Percentiles rank a stretch among this genome's conserved stretches.
Conservation (phyloP, 768 basidiomycete genomes). For the Psilocybe tampanensis region DNA sequence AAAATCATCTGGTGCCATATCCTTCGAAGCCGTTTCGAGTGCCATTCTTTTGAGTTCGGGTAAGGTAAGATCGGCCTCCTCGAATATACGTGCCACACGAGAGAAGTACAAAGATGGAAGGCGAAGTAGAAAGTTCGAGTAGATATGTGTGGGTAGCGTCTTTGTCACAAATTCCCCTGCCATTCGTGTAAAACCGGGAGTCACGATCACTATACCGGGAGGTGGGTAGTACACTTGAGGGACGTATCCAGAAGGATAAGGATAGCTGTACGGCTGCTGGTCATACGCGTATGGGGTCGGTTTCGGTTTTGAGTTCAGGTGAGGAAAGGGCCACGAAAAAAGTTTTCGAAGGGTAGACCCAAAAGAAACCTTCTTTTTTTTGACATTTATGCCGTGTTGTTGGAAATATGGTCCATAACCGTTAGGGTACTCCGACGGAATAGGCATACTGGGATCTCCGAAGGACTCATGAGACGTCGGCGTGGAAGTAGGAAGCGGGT, state of each 20-base stretch:
- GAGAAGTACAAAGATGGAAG: slow-evolving; percentile 70
- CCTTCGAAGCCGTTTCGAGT: slow-evolving; percentile 23
- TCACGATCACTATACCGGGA: not conserved
- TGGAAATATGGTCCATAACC: too few species aligned
- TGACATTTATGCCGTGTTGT: too few species aligned
- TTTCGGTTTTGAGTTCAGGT: too few species aligned
- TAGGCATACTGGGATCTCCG: too few species aligned
- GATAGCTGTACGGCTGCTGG: too few species aligned
- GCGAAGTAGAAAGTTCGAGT: slow-evolving; percentile 45
- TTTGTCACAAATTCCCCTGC: slow-evolving; percentile 17
- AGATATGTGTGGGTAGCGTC: slow-evolving; percentile 27
- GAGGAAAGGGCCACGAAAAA: too few species aligned
- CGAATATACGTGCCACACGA: slow-evolving; percentile 62
- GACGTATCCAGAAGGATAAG: not conserved
- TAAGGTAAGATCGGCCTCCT: slow-evolving; percentile 60
- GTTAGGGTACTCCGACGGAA: too few species aligned
- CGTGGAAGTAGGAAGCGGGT: too few species aligned
- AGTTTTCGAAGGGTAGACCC: too few species aligned
- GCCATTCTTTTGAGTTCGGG: slow-evolving; percentile 53
- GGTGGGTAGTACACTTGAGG: not conserved
- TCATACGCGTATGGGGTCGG: too few species aligned
- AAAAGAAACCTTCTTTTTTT: too few species aligned
- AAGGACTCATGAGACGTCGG: too few species aligned
- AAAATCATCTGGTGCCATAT: not conserved
- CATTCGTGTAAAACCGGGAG: not conserved